Conservation (phyloP, 306 rosid genomes). For the Herpetospermum pedunculosum region DNA sequence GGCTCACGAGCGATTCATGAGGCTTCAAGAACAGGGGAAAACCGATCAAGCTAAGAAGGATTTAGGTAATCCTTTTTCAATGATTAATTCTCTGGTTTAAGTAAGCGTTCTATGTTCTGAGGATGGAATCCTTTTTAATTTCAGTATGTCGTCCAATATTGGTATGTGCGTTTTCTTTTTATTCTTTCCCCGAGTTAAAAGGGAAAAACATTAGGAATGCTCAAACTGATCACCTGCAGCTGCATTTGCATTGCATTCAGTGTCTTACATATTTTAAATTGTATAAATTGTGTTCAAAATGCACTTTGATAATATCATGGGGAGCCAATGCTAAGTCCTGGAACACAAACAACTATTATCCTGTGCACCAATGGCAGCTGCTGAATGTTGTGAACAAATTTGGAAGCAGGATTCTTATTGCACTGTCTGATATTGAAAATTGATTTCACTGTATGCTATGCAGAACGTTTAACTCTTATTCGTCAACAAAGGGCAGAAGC, state of each 20-base stretch:
- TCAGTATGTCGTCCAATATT: not conserved
- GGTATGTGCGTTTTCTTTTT: not conserved
- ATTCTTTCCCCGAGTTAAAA: not conserved
- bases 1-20: conserved; percentile 81
- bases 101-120: not conserved
- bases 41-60: conserved; percentile 89
- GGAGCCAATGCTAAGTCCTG: not conserved
- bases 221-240: not conserved
- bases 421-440: conserved; percentile 2
- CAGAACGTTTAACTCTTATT: conserved; percentile 77
- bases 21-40: conserved; percentile 87
- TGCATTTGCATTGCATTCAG: not conserved
- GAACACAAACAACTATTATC: not conserved
- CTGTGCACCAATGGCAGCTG: not conserved
- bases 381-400: not conserved
- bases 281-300: not conserved
- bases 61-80: conserved; percentile 40
- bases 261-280: not conserved
- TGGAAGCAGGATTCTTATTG: not conserved
- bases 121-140: not conserved
- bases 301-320: not conserved
- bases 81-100: not conserved
- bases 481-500: conserved; percentile 88
- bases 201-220: not conserved
- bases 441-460: conserved; percentile 4